Percentiles rank a stretch among this genome's conserved stretches.
Evolutionary conservation across 441 rosid species (phyloP).

Genomic region (Geranium incanum): DNA sequence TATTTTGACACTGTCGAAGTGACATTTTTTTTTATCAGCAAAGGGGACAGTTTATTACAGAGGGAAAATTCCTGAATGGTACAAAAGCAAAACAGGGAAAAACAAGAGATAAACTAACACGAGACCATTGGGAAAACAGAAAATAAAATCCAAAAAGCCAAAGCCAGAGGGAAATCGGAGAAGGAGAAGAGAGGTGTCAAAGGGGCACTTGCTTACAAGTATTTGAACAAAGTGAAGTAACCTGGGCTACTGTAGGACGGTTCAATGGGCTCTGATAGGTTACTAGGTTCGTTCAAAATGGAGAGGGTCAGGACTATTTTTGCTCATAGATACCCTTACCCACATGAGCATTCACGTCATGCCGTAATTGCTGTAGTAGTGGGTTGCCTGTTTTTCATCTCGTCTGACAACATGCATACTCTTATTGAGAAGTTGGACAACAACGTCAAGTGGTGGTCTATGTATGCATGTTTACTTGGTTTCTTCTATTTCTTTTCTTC

Average conservation of each 20-base stretch:
- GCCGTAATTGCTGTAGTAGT: constrained; percentile 86
- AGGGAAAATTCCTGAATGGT: too few relatives aligned
- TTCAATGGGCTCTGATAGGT: constrained; percentile 50
- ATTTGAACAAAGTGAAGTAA: constrained; percentile 17
- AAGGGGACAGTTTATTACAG: too few relatives aligned
- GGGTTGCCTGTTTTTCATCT: constrained; percentile 91
- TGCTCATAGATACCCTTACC: constrained; percentile 80
- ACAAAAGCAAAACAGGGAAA: too few relatives aligned
- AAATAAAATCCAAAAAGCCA: too few relatives aligned
- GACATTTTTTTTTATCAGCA: constrained; percentile 4
- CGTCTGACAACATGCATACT: constrained; percentile 93
- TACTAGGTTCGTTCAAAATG: constrained; percentile 58
- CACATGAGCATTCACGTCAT: constrained; percentile 97
- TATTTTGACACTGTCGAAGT: constrained; percentile 24
- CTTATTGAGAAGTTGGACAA: constrained; percentile 79
- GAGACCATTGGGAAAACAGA: too few relatives aligned
- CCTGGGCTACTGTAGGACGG: constrained; percentile 14
- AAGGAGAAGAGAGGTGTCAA: constrained; percentile 1
- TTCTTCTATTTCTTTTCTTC: constrained; percentile 98
- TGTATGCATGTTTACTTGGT: constrained; percentile 94
- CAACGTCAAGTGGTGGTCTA: constrained; percentile 96
- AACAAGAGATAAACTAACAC: too few relatives aligned
- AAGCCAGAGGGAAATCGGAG: too few relatives aligned
- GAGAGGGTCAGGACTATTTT: constrained; percentile 87
- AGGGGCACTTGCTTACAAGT: constrained; percentile 23